Percentiles rank a stretch among this genome's conserved stretches.
These are phyloP conservation scores for Fraxinus sp. DNA, from an alignment of 305 asterid genomes.

Conservation along the genomic window DNA sequence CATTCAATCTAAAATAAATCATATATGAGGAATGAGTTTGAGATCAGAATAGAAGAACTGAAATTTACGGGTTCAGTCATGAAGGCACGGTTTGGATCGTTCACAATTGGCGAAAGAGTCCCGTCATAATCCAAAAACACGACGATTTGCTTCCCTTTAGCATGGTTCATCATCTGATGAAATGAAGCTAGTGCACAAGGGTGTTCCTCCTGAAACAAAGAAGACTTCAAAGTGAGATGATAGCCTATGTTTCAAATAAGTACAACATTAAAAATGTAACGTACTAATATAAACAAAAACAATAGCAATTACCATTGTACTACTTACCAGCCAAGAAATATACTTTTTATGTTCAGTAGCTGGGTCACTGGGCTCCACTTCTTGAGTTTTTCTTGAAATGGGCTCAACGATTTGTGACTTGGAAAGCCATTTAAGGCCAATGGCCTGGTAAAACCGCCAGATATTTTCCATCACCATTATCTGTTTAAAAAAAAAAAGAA, in stretches of 20 bases:
- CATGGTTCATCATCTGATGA: conserved; percentile 31
- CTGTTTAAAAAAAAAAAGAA: conserved; percentile 22
- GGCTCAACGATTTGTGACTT: conserved; percentile 16
- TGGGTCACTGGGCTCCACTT: conserved; percentile 26
- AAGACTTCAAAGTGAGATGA: background rate
- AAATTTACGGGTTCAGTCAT: conserved; percentile 69
- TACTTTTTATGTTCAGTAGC: conserved; percentile 28
- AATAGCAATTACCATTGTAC: background rate
- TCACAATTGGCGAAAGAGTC: conserved; percentile 77
- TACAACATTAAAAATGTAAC: background rate
- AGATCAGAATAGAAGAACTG: background rate
- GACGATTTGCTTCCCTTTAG: conserved; percentile 52
- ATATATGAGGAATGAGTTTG: background rate
- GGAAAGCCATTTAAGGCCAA: conserved; percentile 40
- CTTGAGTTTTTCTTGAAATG: conserved; percentile 14
- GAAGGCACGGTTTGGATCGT: conserved; percentile 76
- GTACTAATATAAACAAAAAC: too few species aligned
- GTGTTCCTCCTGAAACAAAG: conserved; percentile 43
- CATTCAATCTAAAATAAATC: background rate
- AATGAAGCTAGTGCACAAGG: conserved; percentile 63
- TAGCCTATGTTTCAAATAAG: background rate
- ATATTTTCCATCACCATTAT: conserved; percentile 51
- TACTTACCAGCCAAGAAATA: conserved; percentile 63
- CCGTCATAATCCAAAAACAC: conserved; percentile 88
- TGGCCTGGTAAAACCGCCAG: conserved; percentile 37